Percentiles rank a stretch among this genome's conserved stretches.
phyloP scores from a whole-genome alignment of 1,139 yeast species.

The Candida sanyaensis region DNA sequence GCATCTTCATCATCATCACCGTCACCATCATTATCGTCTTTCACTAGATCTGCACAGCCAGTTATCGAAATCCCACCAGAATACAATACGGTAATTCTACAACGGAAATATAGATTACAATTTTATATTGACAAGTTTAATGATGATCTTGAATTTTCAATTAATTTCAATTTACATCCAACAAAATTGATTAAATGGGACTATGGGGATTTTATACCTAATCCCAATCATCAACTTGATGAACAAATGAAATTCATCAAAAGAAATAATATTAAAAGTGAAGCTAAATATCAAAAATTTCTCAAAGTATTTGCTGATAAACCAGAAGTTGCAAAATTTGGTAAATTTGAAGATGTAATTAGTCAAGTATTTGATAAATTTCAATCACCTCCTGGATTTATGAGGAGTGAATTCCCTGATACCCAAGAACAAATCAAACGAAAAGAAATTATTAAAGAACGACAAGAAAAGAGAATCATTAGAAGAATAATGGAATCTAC shows the following conservation, averaged over 20 bases:
- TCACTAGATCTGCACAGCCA: not conserved
- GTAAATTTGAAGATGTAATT: slow-evolving; percentile 22
- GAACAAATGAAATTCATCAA: slow-evolving; percentile 8
- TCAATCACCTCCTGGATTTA: slow-evolving; percentile 68
- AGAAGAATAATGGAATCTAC: slow-evolving; percentile 20
- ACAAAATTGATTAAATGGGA: slow-evolving; percentile 38
- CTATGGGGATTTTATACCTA: slow-evolving; percentile 47
- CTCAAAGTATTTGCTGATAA: slow-evolving; percentile 26
- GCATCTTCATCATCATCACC: not conserved
- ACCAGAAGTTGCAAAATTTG: slow-evolving; percentile 20
- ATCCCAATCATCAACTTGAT: slow-evolving; percentile 27
- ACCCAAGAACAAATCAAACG: slow-evolving; percentile 49
- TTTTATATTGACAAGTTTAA: slow-evolving; percentile 26
- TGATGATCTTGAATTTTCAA: slow-evolving; percentile 19
- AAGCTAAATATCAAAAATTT: slow-evolving; percentile 30
- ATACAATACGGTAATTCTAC: slow-evolving; percentile 26
- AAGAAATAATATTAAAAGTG: slow-evolving; percentile 19
- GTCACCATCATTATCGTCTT: not conserved
- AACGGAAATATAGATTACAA: slow-evolving; percentile 29
- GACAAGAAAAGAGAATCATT: slow-evolving; percentile 21
- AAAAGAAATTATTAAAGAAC: slow-evolving; percentile 15
- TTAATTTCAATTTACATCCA: slow-evolving; percentile 30
- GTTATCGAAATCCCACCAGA: slow-evolving; percentile 11
- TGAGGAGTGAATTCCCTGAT: slow-evolving; percentile 60
- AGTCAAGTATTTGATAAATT: slow-evolving; percentile 43